Evolutionary conservation across 2,329 filamentous ascomycete genomes (phyloP).

Genomic region (Aspergillus calidoustus): DNA sequence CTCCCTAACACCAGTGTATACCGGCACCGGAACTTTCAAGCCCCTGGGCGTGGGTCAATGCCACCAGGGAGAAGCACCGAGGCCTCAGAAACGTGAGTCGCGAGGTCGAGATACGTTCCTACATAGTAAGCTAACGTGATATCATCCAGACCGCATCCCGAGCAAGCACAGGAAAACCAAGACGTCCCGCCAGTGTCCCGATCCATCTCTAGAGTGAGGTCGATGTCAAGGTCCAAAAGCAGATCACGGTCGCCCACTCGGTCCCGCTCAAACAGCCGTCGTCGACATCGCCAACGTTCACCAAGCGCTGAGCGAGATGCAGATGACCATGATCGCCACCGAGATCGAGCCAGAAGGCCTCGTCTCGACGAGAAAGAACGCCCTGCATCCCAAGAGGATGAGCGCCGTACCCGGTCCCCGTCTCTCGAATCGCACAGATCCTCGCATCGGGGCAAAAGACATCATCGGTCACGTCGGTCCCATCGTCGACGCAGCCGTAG

Average conservation of each 20-base stretch:
- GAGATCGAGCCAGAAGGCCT: constrained; percentile 32
- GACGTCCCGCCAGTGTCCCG: constrained; percentile 34
- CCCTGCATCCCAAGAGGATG: constrained; percentile 35
- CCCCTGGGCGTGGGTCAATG: constrained; percentile 35
- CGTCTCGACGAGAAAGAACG: constrained; percentile 51
- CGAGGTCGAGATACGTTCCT: background rate
- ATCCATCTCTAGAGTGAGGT: constrained; percentile 32
- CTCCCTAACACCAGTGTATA: constrained; percentile 79
- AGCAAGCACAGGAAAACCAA: constrained; percentile 43
- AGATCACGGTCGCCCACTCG: constrained; percentile 46
- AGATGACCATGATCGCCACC: constrained; percentile 39
- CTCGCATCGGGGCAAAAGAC: constrained; percentile 65
- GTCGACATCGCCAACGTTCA: constrained; percentile 60
- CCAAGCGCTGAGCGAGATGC: constrained; percentile 35
- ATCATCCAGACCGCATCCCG: constrained; percentile 27
- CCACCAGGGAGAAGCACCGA: constrained; percentile 27
- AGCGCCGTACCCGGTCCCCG: constrained; percentile 66
- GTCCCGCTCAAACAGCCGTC: constrained; percentile 52
- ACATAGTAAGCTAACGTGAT: constrained; percentile 13
- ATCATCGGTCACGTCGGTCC: constrained; percentile 54
- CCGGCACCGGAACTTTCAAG: constrained; percentile 59
- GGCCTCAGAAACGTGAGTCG: constrained; percentile 37
- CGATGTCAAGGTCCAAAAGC: constrained; percentile 30
- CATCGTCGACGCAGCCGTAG: constrained; percentile 48
- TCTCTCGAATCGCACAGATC: constrained; percentile 65